Conservation (phyloP, 331 rosid genomes). For the Quercus phellos region DNA sequence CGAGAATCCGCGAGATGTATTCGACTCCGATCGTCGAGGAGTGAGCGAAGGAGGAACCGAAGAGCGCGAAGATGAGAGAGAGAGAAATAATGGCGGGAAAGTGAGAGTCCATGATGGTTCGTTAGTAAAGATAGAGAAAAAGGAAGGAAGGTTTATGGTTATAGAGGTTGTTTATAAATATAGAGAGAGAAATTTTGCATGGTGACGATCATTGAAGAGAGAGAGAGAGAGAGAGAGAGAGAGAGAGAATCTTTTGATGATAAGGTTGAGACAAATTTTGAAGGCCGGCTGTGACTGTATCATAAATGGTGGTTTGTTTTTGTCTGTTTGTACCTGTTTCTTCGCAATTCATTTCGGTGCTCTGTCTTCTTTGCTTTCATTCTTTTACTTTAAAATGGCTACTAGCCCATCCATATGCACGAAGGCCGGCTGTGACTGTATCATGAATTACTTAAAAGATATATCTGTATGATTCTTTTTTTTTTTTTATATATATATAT, state of each 20-base stretch:
- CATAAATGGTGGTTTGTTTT: background rate
- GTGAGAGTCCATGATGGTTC: constrained; percentile 31
- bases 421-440: too few species aligned
- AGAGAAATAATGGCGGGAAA: constrained; percentile 38
- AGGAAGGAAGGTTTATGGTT: too few species aligned
- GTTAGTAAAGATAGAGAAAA: background rate
- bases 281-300: constrained; percentile 12
- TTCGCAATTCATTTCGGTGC: too few species aligned
- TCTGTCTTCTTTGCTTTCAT: too few species aligned
- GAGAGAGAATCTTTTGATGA: background rate
- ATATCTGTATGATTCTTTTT: too few species aligned
- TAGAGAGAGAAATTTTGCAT: too few species aligned
- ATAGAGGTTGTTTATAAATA: too few species aligned
- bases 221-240: background rate
- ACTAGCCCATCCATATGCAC: too few species aligned
- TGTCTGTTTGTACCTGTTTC: too few species aligned
- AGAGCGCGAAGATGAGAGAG: constrained; percentile 11
- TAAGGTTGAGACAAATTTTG: background rate
- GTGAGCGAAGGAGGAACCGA: background rate
- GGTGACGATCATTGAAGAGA: background rate
- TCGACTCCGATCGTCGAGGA: constrained; percentile 46
- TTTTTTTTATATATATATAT: too few species aligned
- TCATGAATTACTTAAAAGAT: too few species aligned
- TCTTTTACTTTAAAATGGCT: too few species aligned
- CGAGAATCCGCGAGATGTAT: constrained; percentile 57